phyloP scores from a whole-genome alignment of 441 rosid genomes.

The Daphne laureola region DNA sequence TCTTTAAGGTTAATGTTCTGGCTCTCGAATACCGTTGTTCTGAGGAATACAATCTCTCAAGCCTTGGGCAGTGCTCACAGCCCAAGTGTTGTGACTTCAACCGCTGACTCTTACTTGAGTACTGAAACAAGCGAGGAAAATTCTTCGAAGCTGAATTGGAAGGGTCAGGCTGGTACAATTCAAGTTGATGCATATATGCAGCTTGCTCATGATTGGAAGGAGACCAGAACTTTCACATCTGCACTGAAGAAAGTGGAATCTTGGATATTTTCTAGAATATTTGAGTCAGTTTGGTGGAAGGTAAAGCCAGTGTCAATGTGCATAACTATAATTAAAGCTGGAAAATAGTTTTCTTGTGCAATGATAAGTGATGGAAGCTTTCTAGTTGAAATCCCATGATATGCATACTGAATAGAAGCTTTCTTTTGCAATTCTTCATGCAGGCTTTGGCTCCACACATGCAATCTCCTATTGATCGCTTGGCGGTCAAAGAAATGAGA shows the following conservation, averaged over 20 bases:
- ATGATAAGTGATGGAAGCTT: background rate
- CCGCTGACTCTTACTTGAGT: constrained; percentile 34
- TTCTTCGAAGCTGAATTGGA: constrained; percentile 30
- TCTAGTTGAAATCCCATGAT: background rate
- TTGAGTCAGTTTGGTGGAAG: constrained; percentile 97
- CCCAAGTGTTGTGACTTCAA: constrained; percentile 27
- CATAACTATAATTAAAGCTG: too few species aligned
- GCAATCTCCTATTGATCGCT: constrained; percentile 45
- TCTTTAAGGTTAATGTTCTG: constrained; percentile 70
- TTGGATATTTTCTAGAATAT: constrained; percentile 80
- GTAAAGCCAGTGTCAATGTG: constrained; percentile 20
- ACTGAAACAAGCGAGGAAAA: constrained; percentile 39
- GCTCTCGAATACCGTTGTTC: constrained; percentile 70
- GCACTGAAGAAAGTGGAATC: constrained; percentile 69
- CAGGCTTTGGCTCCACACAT: constrained; percentile 80
- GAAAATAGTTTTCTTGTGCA: too few species aligned
- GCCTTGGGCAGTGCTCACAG: constrained; percentile 49
- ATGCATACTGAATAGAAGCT: constrained; percentile 1
- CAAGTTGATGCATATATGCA: constrained; percentile 26
- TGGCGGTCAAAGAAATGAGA: constrained; percentile 26
- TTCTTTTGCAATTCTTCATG: constrained; percentile 13
- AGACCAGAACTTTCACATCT: constrained; percentile 51
- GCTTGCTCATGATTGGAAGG: constrained; percentile 63
- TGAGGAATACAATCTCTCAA: constrained; percentile 62
- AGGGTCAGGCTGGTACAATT: constrained; percentile 24